These are phyloP conservation scores for Musa schizocarpa DNA, from an alignment of 176 grass and related monocot species.

Conservation along the genomic window DNA sequence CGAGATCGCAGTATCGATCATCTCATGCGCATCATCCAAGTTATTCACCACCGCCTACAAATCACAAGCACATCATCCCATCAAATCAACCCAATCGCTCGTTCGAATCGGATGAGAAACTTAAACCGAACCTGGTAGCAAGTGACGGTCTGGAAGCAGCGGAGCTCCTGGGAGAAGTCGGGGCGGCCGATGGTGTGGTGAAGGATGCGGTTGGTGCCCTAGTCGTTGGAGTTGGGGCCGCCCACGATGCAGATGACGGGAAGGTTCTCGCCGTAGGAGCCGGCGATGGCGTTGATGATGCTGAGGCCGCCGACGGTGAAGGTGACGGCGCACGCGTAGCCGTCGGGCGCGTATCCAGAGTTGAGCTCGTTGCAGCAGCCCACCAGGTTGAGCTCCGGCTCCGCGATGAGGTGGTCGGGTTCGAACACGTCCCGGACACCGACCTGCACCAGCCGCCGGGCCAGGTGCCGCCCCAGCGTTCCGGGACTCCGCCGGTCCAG, in stretches of 20 bases:
- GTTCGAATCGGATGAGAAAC: not conserved
- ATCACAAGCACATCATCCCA: too few relatives aligned
- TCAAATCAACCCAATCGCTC: too few relatives aligned
- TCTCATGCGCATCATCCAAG: not conserved
- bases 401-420: conserved; percentile 8
- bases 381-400: conserved; percentile 4
- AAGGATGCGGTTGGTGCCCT: conserved; percentile 17
- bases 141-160: conserved; percentile 21
- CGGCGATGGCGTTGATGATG: conserved; percentile 17
- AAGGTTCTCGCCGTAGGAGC: conserved; percentile 12
- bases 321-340: conserved; percentile 20
- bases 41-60: not conserved
- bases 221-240: conserved; percentile 15
- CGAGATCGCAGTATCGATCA: not conserved
- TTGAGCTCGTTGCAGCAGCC: conserved; percentile 18
- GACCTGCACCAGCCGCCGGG: conserved; percentile 3
- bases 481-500: not conserved
- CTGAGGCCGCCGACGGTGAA: conserved; percentile 16
- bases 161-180: conserved; percentile 8
- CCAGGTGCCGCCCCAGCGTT: conserved; percentile 31
- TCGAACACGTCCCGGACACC: conserved; percentile 10
- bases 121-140: not conserved
- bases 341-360: conserved; percentile 7
- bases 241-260: conserved; percentile 12
- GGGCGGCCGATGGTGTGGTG: conserved; percentile 19